Percentiles rank a stretch among this genome's conserved stretches.
Evolutionary conservation across 352 stramenopile genomes (phyloP).

Genomic region (Stramenopiles sp.): DNA sequence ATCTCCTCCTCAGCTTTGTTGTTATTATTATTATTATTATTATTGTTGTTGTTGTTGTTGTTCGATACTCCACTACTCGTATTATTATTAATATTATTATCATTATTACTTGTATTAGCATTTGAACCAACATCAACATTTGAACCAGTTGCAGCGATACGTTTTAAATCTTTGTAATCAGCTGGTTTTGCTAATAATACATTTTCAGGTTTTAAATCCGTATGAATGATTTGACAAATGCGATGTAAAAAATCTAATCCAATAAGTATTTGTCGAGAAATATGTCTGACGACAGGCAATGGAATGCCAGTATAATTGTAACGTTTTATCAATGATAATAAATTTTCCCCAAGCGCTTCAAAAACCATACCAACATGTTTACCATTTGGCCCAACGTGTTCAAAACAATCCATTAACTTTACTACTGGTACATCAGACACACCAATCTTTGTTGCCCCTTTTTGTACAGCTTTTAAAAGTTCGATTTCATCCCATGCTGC

Average conservation of each 20-base stretch:
- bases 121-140: slow-evolving; percentile 6
- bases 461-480: slow-evolving; percentile 67
- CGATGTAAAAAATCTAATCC: slow-evolving; percentile 89
- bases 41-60: slow-evolving; percentile 32
- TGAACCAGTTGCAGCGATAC: no score
- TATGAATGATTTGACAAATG: slow-evolving; percentile 97
- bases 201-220: slow-evolving; percentile 20
- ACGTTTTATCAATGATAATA: slow-evolving; percentile 95
- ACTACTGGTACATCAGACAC: slow-evolving; percentile 29
- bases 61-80: no score
- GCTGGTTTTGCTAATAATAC: not conserved
- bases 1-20: not conserved
- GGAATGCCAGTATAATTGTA: slow-evolving; percentile 95
- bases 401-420: slow-evolving; percentile 81
- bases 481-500: slow-evolving; percentile 95
- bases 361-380: slow-evolving; percentile 93
- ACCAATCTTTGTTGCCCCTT: slow-evolving; percentile 26
- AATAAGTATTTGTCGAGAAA: slow-evolving; percentile 78
- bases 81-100: no score
- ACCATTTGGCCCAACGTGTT: slow-evolving; percentile 84
- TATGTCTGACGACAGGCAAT: slow-evolving; percentile 73
- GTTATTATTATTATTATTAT: slow-evolving; percentile 10
- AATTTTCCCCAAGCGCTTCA: slow-evolving; percentile 92
- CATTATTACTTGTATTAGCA: slow-evolving; percentile 23
- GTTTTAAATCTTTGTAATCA: no score